Base-by-base conservation (phyloP, 805 yeast genomes). In the Metschnikowia continentalis region DNA sequence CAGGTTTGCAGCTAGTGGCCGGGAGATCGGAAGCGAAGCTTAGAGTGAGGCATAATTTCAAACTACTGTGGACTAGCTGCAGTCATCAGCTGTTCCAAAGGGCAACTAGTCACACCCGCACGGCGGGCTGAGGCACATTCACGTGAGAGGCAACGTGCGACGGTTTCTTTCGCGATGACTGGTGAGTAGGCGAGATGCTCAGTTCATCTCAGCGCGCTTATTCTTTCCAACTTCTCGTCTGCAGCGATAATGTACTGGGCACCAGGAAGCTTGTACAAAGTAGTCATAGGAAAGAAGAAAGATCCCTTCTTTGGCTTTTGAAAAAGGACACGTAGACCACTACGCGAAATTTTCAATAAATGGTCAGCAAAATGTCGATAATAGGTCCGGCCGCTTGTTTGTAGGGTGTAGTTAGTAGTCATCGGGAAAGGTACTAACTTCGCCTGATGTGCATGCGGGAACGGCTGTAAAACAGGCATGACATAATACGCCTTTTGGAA, bases 121-220 rank as follows among this genome's bases (percentile, higher is more conserved):
- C 36, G 17, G 41, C 26, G 32, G 17, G n/a, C 5, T 32, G 45
- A 42, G 45, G 36, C 33, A 42, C 26, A 4, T 20, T 17, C 45
- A 42, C 45, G 36, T 42, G 36, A 32, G 22, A 14, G 23, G 23
- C n/a, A 32, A 38, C 46, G 26, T 38, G 15, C 30, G 32, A 40
- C 35, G 13, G 17, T n/a, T 26, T 10, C 17, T 26, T 26, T 46
- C 38, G 41, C 47, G 26, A 37, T 22, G 43, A n/a, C 32, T 32
- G 23, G n/a, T 7, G 26, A 48, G 37, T 41, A 32, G 47, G 47
- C 32, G 48, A 47, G 48, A 11, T 47, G 50, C 46, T 22, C 20
- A 7, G 33, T 23, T 41, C 30, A 36, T 36, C 35, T 5, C 3
- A n/a, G 26, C 35, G 35, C 48, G 35, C 46, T 38, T 46, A 38